Evolutionary conservation across 2,329 filamentous ascomycete genomes (phyloP).

Genomic region (Fusarium poae): DNA sequence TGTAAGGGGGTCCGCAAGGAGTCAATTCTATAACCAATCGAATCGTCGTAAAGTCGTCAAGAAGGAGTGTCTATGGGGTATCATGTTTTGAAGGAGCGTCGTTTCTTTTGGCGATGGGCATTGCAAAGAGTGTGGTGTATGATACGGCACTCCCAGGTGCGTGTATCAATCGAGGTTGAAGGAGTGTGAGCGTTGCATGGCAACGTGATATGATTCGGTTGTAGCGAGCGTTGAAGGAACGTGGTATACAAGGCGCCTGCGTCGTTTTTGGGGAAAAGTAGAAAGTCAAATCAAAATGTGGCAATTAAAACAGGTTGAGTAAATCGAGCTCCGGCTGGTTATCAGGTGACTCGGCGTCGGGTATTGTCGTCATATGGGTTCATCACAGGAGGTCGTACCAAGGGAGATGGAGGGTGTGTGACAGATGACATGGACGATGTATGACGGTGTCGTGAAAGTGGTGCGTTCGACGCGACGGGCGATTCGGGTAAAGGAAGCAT

Average conservation of each 20-base stretch:
- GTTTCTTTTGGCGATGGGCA: conserved; percentile 41
- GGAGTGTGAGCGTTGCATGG: conserved; percentile 51
- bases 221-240: conserved; percentile 56
- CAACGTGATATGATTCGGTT: conserved; percentile 46
- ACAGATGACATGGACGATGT: conserved; percentile 54
- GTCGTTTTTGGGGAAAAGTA: conserved; percentile 48
- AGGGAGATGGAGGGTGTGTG: conserved; percentile 54
- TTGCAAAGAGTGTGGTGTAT: conserved; percentile 53
- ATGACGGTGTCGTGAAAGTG: conserved; percentile 57
- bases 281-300: conserved; percentile 31
- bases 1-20: conserved; percentile 59
- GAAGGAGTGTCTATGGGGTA: conserved; percentile 56
- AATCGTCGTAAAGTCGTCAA: conserved; percentile 55
- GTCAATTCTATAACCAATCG: conserved; percentile 58
- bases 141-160: conserved; percentile 51
- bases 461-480: conserved; percentile 54
- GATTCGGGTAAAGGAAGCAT: conserved; percentile 63
- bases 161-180: conserved; percentile 36
- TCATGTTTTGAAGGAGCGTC: conserved; percentile 52
- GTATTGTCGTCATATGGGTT: conserved; percentile 52
- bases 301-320: conserved; percentile 34
- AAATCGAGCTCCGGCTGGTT: conserved; percentile 36
- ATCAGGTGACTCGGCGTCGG: conserved; percentile 53
- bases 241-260: conserved; percentile 55
- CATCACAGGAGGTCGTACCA: conserved; percentile 52